Conservation (phyloP, 2,329 filamentous ascomycete species). For the Aureobasidium leucospermi region DNA sequence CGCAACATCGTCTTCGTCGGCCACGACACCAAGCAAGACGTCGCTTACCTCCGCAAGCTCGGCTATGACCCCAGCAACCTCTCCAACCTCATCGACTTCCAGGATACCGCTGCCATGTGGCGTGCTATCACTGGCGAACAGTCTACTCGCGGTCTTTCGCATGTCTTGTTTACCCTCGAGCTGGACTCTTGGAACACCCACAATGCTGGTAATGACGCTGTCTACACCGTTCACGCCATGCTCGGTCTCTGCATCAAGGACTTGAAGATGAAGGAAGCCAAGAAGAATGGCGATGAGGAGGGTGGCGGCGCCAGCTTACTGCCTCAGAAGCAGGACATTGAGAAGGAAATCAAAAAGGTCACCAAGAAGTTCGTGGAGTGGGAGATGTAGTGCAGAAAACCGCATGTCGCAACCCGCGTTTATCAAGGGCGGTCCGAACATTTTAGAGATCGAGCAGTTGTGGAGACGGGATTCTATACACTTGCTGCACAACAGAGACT, state of each 20-base stretch:
- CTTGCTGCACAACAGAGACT: no score
- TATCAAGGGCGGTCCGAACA: no score
- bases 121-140: slow-evolving; percentile 50
- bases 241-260: slow-evolving; percentile 52
- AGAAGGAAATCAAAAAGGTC: neutral
- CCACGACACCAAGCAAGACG: slow-evolving; percentile 62
- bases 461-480: no score
- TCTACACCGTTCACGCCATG: slow-evolving; percentile 61
- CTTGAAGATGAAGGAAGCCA: slow-evolving; percentile 21
- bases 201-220: slow-evolving; percentile 33
- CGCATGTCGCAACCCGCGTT: no score
- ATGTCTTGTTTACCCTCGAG: slow-evolving; percentile 56
- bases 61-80: slow-evolving; percentile 54
- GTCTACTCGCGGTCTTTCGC: slow-evolving; percentile 50
- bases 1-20: slow-evolving; percentile 71
- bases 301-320: neutral
- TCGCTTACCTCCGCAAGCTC: slow-evolving; percentile 59
- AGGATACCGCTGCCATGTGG: slow-evolving; percentile 70
- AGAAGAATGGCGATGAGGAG: neutral
- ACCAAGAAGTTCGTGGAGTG: slow-evolving; percentile 2
- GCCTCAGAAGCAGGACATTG: neutral
- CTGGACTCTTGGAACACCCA: slow-evolving; percentile 45
- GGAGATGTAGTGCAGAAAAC: neutral
- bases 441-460: no score
- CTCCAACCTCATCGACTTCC: slow-evolving; percentile 51